A percentile compares a stretch with the other conserved stretches of the same genome.
Evolutionary conservation across 1,284 basidiomycete genomes (phyloP).

Genomic region (Volvariella volvacea): DNA sequence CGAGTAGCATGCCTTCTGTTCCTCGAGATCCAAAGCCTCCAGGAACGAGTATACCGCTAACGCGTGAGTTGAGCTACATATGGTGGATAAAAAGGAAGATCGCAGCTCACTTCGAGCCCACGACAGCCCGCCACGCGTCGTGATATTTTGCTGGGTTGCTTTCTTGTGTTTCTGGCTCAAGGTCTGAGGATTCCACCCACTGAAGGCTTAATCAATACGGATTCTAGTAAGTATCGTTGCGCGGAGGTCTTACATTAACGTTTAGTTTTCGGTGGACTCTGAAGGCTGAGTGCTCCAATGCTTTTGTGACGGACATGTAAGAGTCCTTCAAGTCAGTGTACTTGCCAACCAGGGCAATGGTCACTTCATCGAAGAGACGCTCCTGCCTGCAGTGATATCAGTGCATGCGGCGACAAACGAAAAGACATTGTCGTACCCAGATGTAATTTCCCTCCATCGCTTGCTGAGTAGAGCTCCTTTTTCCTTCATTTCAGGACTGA

Average conservation of each 20-base stretch:
- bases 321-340: slow-evolving; percentile 97
- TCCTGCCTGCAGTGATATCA: slow-evolving; percentile 58
- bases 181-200: slow-evolving; percentile 98
- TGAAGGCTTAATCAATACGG: slow-evolving; percentile 22
- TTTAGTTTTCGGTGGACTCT: slow-evolving; percentile 81
- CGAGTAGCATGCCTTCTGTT: slow-evolving; percentile 96
- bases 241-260: slow-evolving; percentile 54
- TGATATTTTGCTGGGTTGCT: slow-evolving; percentile 87
- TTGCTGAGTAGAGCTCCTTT: slow-evolving; percentile 45
- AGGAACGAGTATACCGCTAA: slow-evolving; percentile 88
- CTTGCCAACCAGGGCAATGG: slow-evolving; percentile 93
- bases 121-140: slow-evolving; percentile 92
- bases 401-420: slow-evolving; percentile 5
- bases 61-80: not conserved
- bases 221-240: slow-evolving; percentile 3
- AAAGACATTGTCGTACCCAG: slow-evolving; percentile 37
- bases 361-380: slow-evolving; percentile 86
- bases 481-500: slow-evolving; percentile 24
- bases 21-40: slow-evolving; percentile 94
- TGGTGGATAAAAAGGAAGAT: not conserved
- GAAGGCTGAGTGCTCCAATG: slow-evolving; percentile 95
- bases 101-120: slow-evolving; percentile 73
- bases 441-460: slow-evolving; percentile 83
- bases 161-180: slow-evolving; percentile 78
- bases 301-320: slow-evolving; percentile 98